Conservation (phyloP, 768 basidiomycete genomes). For the Steccherinum ochraceum region DNA sequence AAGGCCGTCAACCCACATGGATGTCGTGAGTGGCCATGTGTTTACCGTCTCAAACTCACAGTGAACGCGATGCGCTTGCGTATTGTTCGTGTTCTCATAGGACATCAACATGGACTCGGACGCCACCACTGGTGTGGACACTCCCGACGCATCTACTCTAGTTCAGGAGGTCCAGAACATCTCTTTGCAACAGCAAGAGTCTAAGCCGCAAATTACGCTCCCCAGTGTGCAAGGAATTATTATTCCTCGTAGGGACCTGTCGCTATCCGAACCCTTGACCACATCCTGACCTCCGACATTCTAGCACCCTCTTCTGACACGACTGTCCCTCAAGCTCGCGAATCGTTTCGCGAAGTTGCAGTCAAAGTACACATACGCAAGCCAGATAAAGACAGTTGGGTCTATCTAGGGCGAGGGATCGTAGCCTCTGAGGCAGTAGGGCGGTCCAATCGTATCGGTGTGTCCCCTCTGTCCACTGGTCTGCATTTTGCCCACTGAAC, state of each 20-base stretch:
- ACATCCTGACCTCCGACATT: neutral
- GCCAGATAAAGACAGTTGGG: slow-evolving; percentile 76
- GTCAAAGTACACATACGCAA: slow-evolving; percentile 82
- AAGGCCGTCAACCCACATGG: too few species aligned
- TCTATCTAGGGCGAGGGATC: slow-evolving; percentile 71
- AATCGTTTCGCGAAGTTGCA: slow-evolving; percentile 67
- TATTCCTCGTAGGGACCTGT: too few species aligned
- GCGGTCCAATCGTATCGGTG: slow-evolving; percentile 78
- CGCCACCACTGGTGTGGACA: neutral
- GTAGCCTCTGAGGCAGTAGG: slow-evolving; percentile 71
- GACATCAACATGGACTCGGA: slow-evolving; percentile 2
- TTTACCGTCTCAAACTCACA: neutral
- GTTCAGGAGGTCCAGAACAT: neutral
- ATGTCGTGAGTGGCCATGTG: neutral
- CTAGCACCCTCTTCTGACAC: too few species aligned
- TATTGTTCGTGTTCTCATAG: neutral
- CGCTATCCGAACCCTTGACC: neutral
- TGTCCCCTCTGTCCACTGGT: slow-evolving; percentile 21
- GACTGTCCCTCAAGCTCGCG: slow-evolving; percentile 13
- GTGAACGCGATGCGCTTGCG: neutral
- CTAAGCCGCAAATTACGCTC: too few species aligned
- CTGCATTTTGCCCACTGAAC: neutral
- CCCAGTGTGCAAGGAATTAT: too few species aligned
- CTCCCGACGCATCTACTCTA: neutral
- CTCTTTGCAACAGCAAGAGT: too few species aligned